phyloP scores from a whole-genome alignment of 1,284 basidiomycete genomes.

The Inonotus hispidus region DNA sequence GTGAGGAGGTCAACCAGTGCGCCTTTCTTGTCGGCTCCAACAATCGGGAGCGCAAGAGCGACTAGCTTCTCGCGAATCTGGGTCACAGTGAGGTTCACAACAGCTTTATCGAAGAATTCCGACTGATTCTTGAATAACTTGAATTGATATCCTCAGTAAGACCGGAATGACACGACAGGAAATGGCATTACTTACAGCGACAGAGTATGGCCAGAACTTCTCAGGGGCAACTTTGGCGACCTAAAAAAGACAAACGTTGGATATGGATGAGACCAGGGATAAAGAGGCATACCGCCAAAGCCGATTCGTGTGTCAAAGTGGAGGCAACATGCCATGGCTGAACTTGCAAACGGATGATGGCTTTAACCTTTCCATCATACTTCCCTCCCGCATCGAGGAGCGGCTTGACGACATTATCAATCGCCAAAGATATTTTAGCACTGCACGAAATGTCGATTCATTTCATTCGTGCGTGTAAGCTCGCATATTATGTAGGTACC shows the following conservation, averaged over 20 bases:
- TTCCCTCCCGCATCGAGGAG: slow-evolving; percentile 54
- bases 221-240: slow-evolving; percentile 62
- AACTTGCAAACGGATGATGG: slow-evolving; percentile 77
- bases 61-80: slow-evolving; percentile 77
- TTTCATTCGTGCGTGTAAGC: slow-evolving; percentile 21
- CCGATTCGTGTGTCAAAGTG: slow-evolving; percentile 77
- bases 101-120: slow-evolving; percentile 75
- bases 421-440: slow-evolving; percentile 54
- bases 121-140: slow-evolving; percentile 75
- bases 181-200: slow-evolving; percentile 43
- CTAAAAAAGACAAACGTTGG: slow-evolving; percentile 30
- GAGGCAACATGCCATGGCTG: slow-evolving; percentile 81
- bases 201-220: slow-evolving; percentile 75
- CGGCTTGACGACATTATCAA: slow-evolving; percentile 58
- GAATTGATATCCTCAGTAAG: neutral
- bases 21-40: slow-evolving; percentile 41
- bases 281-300: slow-evolving; percentile 56
- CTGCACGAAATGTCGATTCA: slow-evolving; percentile 29
- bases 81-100: slow-evolving; percentile 62
- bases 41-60: slow-evolving; percentile 45
- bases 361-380: slow-evolving; percentile 75
- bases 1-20: slow-evolving; percentile 60
- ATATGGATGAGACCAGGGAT: neutral
- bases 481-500: slow-evolving; percentile 31
- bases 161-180: neutral